Evolutionary conservation across 805 yeast genomes (phyloP), one percentile per base, ranked within the genome.

Genomic region (Candida ascalaphidarum): DNA sequence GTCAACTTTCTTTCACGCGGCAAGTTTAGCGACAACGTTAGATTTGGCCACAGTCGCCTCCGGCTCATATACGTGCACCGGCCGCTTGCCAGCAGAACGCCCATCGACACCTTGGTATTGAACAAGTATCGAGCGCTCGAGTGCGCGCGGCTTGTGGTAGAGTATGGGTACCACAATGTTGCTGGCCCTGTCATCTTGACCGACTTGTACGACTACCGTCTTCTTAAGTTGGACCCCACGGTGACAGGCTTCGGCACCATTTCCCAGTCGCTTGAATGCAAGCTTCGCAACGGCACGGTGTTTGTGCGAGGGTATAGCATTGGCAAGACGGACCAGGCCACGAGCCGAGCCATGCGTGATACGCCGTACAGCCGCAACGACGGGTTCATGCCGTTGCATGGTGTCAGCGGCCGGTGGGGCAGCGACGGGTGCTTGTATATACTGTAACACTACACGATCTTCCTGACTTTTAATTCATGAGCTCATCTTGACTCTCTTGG

Each of bases 351-450:
- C 44, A 43, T 3, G 41, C 12, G 23, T 7, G n/a, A 9, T 22
- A 9, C 23, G 12, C 7, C 22, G 27, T 5, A 22, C 40, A 37
- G 18, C 8, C 8, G 37, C 15, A 15, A 15, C 11, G 59, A 58
- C 18, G 69, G 50, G 4, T 77, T 66, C 52, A 55, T 63, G 53
- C 51, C 57, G 8, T 34, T 60, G 14, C 57, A 69, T 3, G 68
- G 68, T 5, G 55, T 76, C 0, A 43, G 38, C 20, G 86, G 84
- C 0, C 58, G 61, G 21, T 77, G 78, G 66, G 88, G 85, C 10
- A 58, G 50, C 17, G 89, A 81, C 49, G 88, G 88, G 2, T 79
- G 88, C 44, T 64, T 81, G 33, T 81, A 80, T 46, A 64, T 61
- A 29, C 18, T 34, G 27, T 11, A 11, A 14, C n/a, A n/a, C n/a